These are phyloP conservation scores for Delitschia confertaspora DNA, from an alignment of 495 filamentous ascomycete species.

Conservation along the genomic window DNA sequence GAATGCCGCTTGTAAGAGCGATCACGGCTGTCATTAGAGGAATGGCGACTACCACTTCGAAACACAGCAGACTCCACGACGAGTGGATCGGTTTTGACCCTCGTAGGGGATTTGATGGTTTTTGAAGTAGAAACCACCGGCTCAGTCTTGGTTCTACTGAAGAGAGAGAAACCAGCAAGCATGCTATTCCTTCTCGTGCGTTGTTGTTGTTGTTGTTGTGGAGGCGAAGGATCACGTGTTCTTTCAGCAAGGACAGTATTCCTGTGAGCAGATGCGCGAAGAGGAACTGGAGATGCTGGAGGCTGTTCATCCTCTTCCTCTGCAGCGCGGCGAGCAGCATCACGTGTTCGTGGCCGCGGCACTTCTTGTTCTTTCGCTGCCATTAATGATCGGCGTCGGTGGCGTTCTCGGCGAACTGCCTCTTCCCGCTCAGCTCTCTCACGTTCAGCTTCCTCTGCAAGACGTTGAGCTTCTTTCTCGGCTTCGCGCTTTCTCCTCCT, in stretches of 20 bases:
- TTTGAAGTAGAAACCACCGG: slow-evolving; percentile 17
- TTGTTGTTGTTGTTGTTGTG: neutral
- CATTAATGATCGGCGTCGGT: slow-evolving; percentile 12
- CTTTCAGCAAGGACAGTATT: slow-evolving; percentile 15
- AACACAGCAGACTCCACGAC: no score
- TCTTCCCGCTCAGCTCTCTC: slow-evolving; percentile 10
- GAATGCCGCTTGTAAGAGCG: slow-evolving; percentile 18
- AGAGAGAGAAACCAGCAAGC: slow-evolving; percentile 15
- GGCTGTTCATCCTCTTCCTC: slow-evolving; percentile 17
- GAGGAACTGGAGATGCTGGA: slow-evolving; percentile 15
- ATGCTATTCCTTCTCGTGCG: slow-evolving; percentile 13
- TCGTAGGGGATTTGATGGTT: slow-evolving; percentile 12
- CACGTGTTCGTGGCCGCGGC: slow-evolving; percentile 6
- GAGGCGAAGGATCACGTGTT: slow-evolving; percentile 7
- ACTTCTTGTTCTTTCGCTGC: slow-evolving; percentile 1
- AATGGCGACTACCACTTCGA: slow-evolving; percentile 13
- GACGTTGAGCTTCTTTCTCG: slow-evolving; percentile 7
- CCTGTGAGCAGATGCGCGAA: slow-evolving; percentile 11
- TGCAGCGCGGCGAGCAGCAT: slow-evolving; percentile 25
- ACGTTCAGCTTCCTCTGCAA: slow-evolving; percentile 5
- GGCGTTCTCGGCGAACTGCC: slow-evolving; percentile 10
- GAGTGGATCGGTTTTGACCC: slow-evolving; percentile 20
- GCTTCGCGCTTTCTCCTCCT: slow-evolving; percentile 3
- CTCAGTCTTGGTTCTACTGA: slow-evolving; percentile 25
- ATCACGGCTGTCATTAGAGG: slow-evolving; percentile 18